Base-by-base conservation (phyloP, 352 stramenopile genomes). In the Globisporangium viniferum region DNA sequence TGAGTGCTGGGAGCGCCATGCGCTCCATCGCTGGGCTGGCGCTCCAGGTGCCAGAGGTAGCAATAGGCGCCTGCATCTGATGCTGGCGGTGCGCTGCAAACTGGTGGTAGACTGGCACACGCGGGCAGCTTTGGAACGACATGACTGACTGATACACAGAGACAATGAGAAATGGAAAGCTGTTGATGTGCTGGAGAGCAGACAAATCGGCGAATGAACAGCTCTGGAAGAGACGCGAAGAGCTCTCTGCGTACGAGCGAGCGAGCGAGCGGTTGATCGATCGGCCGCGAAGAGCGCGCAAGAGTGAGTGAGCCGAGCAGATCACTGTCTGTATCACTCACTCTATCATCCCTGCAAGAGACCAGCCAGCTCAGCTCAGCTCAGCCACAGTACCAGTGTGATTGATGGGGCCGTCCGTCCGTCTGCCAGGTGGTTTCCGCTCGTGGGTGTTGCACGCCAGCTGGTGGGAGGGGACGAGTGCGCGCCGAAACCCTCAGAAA, bases 1-100 rank as follows among this genome's bases (percentile, higher is more conserved):
- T 80, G 63, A 90, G 81, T 7, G 79, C 57, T n/a, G 80, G 82
- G 15, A 91, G 74, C 3, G 79, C 77, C 79, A 91, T 88, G 53
- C 82, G 82, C 62, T 87, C 79, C 29, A 61, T 39, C 18, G 55
- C 36, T 0, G 55, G 29, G 31, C 55, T 35, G 18, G 53, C 18
- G 44, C 18, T 51, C 44, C 53, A 59, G 31, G 55, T 36, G 31
- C 44, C 44, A 20, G 29, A 31, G 5, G 27, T 5, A 31, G 29
- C 31, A 46, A 22, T 51, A 46, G 54, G 15, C 6, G 29, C 54
- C 7, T 24, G 5, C 27, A 60, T 14, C 6, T 46, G 55, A 9
- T 35, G 18, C 0, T 22, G 15, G 15, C 33, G 31, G 33, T 49
- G 56, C 10, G 29, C 5, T n/a, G 10, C 9, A 35, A 62, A 62